A percentile compares a stretch with the other conserved stretches of the same genome.
These are phyloP conservation scores for Aspergillus conjunctus DNA, from an alignment of 495 filamentous ascomycete genomes.

Conservation along the genomic window DNA sequence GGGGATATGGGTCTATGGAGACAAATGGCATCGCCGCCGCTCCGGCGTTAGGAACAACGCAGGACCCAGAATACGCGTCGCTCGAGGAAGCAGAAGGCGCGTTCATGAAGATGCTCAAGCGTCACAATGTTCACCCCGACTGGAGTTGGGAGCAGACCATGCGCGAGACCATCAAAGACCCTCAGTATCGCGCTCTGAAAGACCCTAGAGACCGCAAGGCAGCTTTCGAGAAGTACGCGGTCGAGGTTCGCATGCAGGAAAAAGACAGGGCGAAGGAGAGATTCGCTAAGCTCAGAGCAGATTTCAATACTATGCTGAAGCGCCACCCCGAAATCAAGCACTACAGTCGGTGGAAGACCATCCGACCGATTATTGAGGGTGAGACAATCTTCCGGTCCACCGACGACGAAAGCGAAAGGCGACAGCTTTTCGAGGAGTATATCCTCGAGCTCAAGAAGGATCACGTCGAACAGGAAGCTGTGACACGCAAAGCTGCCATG, in stretches of 20 bases:
- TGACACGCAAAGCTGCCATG: slow-evolving; percentile 77
- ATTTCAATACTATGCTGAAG: slow-evolving; percentile 94
- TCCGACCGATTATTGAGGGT: slow-evolving; percentile 89
- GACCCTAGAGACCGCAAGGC: slow-evolving; percentile 90
- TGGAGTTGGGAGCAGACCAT: slow-evolving; percentile 94
- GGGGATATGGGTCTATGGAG: slow-evolving; percentile 60
- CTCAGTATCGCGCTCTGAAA: slow-evolving; percentile 90
- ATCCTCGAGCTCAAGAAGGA: slow-evolving; percentile 77
- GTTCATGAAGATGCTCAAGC: slow-evolving; percentile 87
- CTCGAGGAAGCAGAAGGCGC: slow-evolving; percentile 92
- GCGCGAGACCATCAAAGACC: slow-evolving; percentile 85
- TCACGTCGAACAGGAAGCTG: slow-evolving; percentile 71
- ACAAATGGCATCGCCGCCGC: slow-evolving; percentile 59
- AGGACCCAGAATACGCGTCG: slow-evolving; percentile 81
- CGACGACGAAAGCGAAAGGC: slow-evolving; percentile 83
- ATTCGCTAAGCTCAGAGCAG: slow-evolving; percentile 86
- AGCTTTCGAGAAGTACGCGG: slow-evolving; percentile 93
- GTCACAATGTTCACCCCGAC: slow-evolving; percentile 81
- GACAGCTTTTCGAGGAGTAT: slow-evolving; percentile 94
- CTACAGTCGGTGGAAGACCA: slow-evolving; percentile 97
- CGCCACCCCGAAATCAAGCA: slow-evolving; percentile 97
- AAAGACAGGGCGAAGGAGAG: slow-evolving; percentile 95
- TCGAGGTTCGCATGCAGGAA: slow-evolving; percentile 88
- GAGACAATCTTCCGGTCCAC: slow-evolving; percentile 95
- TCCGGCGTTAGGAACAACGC: slow-evolving; percentile 62